Base-by-base conservation (phyloP, 257 asterid genomes). In the Mitragyna speciosa region DNA sequence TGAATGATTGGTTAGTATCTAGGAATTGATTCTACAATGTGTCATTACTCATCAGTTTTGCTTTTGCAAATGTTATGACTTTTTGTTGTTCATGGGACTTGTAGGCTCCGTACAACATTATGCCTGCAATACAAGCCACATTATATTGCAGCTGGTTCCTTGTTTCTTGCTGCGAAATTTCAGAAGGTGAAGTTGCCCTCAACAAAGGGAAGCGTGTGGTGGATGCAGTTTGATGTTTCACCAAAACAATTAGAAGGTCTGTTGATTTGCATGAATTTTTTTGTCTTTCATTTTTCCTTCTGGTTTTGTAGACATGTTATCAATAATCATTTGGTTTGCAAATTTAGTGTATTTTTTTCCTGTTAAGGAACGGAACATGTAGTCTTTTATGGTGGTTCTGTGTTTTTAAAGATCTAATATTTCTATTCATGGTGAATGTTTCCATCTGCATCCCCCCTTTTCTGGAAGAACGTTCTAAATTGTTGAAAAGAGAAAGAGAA, bases 171-270 rank as follows among this genome's bases (percentile, higher is more conserved):
- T 82, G 91, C 91, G 65, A 87, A 89, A 82, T 65, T 83, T 81
- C 89, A 83, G 45, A 87, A 89, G 77, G 83, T 83, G 73, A 87
- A 87, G 83, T 78, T 90, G 85, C 88, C 91, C 56, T 73, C 84
- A 12, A 52, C 66, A 70, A 87, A 87, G 41, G 89, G 88, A 72
- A 89, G 81, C 11, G 83, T 78, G 12, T 90, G 95, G 95, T 90
- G 92, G 94, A 86, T 86, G 94, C 91, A 86, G 28, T 90, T 90
- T 85, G 90, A 89, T 79, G 92, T 90, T 82, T 85, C 89, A 65
- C 91, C 90, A 3, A 86, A 85, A 78, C 86, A 84, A 74, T 72
- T 90, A 78, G 86, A 89, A 85, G 91, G 91, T 90, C 76, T 63
- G 89, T 66, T 70, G 36, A 4, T 28, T 11, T 63, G 12, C 68